These are phyloP conservation scores for Nannochloropsis granulata DNA, from an alignment of 108 stramenopile species.

Conservation along the genomic window DNA sequence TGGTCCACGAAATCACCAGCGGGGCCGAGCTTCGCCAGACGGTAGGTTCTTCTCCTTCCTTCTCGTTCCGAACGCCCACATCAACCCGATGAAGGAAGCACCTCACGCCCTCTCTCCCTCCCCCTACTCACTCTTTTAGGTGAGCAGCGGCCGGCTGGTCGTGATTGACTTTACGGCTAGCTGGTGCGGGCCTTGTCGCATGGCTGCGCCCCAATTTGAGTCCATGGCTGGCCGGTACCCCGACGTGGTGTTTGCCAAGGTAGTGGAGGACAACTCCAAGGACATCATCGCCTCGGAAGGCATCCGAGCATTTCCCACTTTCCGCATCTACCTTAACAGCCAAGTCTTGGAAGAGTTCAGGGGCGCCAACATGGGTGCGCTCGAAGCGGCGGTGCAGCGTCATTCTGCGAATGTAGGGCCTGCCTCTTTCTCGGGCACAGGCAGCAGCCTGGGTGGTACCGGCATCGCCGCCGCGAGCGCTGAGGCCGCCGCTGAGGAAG, in stretches of 20 bases:
- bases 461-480: not conserved
- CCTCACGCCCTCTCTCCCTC: conserved; percentile 6
- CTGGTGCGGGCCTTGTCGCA: conserved; percentile 42
- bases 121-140: not conserved
- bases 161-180: conserved; percentile 25
- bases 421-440: conserved; percentile 9
- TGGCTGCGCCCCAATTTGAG: conserved; percentile 33
- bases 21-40: conserved; percentile 6
- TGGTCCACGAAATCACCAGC: conserved; percentile 23
- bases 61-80: not conserved
- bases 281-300: conserved; percentile 18
- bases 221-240: conserved; percentile 25
- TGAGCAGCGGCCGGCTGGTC: not conserved
- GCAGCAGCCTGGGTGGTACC: conserved; percentile 15
- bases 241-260: conserved; percentile 37
- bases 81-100: not conserved
- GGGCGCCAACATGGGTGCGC: conserved; percentile 22
- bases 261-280: conserved; percentile 16
- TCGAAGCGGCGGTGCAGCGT: conserved; percentile 15
- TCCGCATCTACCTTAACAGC: conserved; percentile 30
- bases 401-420: conserved; percentile 9
- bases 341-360: conserved; percentile 21
- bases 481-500: conserved; percentile 6
- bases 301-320: conserved; percentile 22
- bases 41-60: not conserved